These are phyloP conservation scores for Alternaria incomplexa DNA, from an alignment of 2,329 filamentous ascomycete species.

Conservation along the genomic window DNA sequence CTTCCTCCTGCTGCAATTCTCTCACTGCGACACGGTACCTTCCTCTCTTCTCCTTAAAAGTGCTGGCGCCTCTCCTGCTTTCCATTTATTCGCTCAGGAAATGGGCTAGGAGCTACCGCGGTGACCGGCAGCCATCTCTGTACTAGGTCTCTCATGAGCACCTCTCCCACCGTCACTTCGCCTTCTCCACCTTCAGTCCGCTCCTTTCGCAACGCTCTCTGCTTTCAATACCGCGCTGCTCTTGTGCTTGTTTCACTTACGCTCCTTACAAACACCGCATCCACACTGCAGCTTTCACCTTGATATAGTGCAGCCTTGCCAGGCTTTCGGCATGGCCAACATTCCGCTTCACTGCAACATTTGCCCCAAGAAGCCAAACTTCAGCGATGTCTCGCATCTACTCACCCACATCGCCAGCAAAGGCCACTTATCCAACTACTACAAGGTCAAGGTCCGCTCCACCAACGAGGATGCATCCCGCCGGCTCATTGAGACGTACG, in stretches of 20 bases:
- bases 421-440: slow-evolving; percentile 84
- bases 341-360: slow-evolving; percentile 81
- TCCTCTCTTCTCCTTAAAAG: slow-evolving; percentile 24
- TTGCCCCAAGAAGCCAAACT: slow-evolving; percentile 78
- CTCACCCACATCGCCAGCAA: slow-evolving; percentile 93
- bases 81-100: slow-evolving; percentile 15
- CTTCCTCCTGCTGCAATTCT: slow-evolving; percentile 24
- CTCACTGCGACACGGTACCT: slow-evolving; percentile 20
- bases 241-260: slow-evolving; percentile 27
- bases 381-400: slow-evolving; percentile 90
- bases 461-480: slow-evolving; percentile 71
- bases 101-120: slow-evolving; percentile 29
- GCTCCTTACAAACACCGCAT: slow-evolving; percentile 30
- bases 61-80: slow-evolving; percentile 22
- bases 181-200: slow-evolving; percentile 42
- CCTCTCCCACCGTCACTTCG: slow-evolving; percentile 33
- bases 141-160: slow-evolving; percentile 29
- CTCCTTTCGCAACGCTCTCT: slow-evolving; percentile 45
- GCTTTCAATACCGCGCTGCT: slow-evolving; percentile 31
- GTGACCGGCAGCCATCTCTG: slow-evolving; percentile 31
- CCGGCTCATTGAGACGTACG: slow-evolving; percentile 69
- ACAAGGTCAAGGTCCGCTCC: slow-evolving; percentile 77
- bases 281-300: slow-evolving; percentile 7
- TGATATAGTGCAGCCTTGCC: not conserved
- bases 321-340: slow-evolving; percentile 46